Evolutionary conservation across 1,284 basidiomycete species (phyloP), one percentile per base, ranked within the genome.

Genomic region (Apiotrichum gamsii): DNA sequence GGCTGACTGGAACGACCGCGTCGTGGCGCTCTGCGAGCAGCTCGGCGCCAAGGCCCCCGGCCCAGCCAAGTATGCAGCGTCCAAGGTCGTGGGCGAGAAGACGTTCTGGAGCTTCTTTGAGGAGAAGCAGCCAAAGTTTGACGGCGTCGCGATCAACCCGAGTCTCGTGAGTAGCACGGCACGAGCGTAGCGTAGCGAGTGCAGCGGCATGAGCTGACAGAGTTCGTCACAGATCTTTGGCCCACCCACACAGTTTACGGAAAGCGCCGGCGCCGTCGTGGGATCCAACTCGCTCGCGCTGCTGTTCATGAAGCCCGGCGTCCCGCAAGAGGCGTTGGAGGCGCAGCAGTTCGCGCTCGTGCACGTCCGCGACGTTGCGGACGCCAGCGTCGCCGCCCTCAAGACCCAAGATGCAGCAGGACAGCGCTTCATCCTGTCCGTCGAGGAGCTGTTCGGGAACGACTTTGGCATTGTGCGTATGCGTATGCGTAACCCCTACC

Each of bases 351-450:
- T 16, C 25, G 18, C 14, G 32, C 20, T 21, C 14, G 51, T 45
- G 19, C 43, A 52, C 39, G 51, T 45, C 11, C 42, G 51, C 39
- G 51, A 52, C 13, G 38, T 25, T 39, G 16, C 8, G 38, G 11
- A 28, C 11, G 51, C 39, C 0, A 25, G 23, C 2, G 51, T 45
- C 14, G 11, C 11, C 9, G 42, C 46, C 13, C 24, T 52, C 20
- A n/a, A 15, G 8, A 33, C 23, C 3, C 34, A 33, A 6, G 34
- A 36, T 8, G 84, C 83, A 0, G 77, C 75, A 2, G 80, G 79
- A 0, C 70, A 85, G 54, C 74, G 85, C 0, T 79, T 82, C 60
- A 75, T 83, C 56, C 51, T 77, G 39, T 66, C 64, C 28, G 67
- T 59, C 4, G 77, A 70, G 33, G 52, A 64, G 8, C 59, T 64